These are phyloP conservation scores for Yamadazyma oceani DNA, from an alignment of 1,139 yeast species.

Conservation along the genomic window DNA sequence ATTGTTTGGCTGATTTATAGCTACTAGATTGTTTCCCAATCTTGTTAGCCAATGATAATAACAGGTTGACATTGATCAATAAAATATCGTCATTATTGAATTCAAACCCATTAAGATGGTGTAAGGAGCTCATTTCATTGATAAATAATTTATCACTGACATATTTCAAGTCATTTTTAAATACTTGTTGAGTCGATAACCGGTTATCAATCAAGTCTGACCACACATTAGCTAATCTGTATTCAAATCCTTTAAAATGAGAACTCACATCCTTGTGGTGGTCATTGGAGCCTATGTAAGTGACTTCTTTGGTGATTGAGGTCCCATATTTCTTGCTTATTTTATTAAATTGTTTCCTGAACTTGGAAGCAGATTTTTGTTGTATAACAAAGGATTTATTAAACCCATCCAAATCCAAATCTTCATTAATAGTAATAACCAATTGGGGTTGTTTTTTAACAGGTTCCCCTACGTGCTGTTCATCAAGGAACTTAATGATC, in stretches of 20 bases:
- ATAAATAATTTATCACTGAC: constrained; percentile 47
- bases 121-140: constrained; percentile 48
- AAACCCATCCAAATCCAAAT: constrained; percentile 4
- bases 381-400: constrained; percentile 7
- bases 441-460: constrained; percentile 26
- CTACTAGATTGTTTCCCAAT: constrained; percentile 43
- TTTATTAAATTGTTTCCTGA: constrained; percentile 5
- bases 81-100: constrained; percentile 21
- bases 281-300: constrained; percentile 4
- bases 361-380: constrained; percentile 6
- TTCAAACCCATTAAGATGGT: constrained; percentile 28
- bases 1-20: constrained; percentile 34
- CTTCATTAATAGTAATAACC: constrained; percentile 41
- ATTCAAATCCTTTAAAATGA: constrained; percentile 35
- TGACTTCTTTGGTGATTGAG: constrained; percentile 36
- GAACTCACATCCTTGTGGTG: constrained; percentile 20
- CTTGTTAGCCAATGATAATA: constrained; percentile 40
- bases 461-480: constrained; percentile 16
- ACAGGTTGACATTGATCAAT: constrained; percentile 40
- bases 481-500: constrained; percentile 27
- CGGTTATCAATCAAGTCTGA: constrained; percentile 11
- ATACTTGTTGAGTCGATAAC: constrained; percentile 16
- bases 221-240: constrained; percentile 39
- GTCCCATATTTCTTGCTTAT: constrained; percentile 7
- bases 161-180: constrained; percentile 6